These are phyloP conservation scores for Hericium alpestre DNA, from an alignment of 768 basidiomycete genomes.

Conservation along the genomic window DNA sequence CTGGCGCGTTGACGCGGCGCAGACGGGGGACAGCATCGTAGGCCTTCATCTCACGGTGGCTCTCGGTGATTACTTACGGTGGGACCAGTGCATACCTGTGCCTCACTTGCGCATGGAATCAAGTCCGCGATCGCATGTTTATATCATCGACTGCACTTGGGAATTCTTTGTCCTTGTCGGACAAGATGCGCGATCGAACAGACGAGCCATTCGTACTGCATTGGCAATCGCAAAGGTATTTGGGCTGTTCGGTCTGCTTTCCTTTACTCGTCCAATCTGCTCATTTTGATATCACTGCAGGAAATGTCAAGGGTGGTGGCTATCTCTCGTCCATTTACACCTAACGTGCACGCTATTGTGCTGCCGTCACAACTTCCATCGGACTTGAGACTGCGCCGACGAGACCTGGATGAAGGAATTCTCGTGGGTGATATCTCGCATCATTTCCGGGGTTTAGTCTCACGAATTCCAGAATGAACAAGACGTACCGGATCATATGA, in stretches of 20 bases:
- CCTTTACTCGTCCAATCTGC: background rate
- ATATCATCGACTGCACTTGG: constrained; percentile 67
- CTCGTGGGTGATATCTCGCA: background rate
- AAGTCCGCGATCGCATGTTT: constrained; percentile 33
- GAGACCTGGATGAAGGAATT: constrained; percentile 45
- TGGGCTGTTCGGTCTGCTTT: background rate
- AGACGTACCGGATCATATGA: constrained; percentile 64
- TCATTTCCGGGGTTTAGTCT: background rate
- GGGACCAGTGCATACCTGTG: too few relatives aligned
- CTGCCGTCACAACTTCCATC: constrained; percentile 66
- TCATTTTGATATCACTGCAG: constrained; percentile 25
- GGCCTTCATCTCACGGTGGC: too few relatives aligned
- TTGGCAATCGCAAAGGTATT: constrained; percentile 47
- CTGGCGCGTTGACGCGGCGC: constrained; percentile 44
- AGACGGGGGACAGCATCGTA: constrained; percentile 2
- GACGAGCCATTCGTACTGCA: constrained; percentile 52
- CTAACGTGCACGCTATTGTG: constrained; percentile 63
- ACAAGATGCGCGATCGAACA: constrained; percentile 47
- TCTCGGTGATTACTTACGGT: too few relatives aligned
- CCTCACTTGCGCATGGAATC: too few relatives aligned
- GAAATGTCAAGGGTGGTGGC: constrained; percentile 43
- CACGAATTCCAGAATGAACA: constrained; percentile 29
- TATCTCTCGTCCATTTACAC: constrained; percentile 50
- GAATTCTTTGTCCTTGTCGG: constrained; percentile 74
- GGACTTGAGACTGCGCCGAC: constrained; percentile 57